Evolutionary conservation across 2,329 filamentous ascomycete genomes (phyloP).

Genomic region (Aureobasidium melanogenum): DNA sequence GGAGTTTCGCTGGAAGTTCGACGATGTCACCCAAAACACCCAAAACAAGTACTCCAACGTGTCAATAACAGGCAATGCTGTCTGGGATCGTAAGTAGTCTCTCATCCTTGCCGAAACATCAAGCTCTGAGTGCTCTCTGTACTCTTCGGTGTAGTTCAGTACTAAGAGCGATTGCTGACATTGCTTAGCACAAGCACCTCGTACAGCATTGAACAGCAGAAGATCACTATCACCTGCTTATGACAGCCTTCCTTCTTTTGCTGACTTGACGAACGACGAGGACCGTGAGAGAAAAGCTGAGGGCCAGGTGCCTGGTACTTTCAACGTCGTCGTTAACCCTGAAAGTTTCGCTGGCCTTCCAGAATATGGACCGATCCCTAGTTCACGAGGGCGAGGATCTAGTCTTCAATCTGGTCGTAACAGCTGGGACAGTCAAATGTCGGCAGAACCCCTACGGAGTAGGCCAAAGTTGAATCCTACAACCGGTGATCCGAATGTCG

Average conservation of each 20-base stretch:
- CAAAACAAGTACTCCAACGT: slow-evolving; percentile 33
- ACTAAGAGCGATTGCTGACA: not conserved
- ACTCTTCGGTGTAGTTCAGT: not conserved
- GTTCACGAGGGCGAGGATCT: not conserved
- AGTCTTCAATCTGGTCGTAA: not conserved
- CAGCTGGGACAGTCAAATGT: not conserved
- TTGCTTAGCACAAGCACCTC: slow-evolving; percentile 5
- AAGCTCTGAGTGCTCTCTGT: not conserved
- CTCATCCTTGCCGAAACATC: not conserved
- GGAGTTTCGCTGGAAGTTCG: slow-evolving; percentile 40
- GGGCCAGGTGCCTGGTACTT: slow-evolving; percentile 43
- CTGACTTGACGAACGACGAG: slow-evolving; percentile 45
- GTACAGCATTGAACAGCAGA: not conserved
- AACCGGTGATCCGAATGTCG: slow-evolving; percentile 37
- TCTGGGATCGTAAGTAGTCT: slow-evolving; percentile 47
- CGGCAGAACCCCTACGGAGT: slow-evolving; percentile 16
- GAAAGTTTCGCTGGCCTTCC: slow-evolving; percentile 45
- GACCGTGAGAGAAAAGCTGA: slow-evolving; percentile 50
- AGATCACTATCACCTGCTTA: slow-evolving; percentile 17
- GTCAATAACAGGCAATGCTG: slow-evolving; percentile 40
- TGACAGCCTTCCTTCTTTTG: slow-evolving; percentile 47
- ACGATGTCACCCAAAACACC: slow-evolving; percentile 26
- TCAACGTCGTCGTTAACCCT: slow-evolving; percentile 46
- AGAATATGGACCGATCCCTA: slow-evolving; percentile 33
- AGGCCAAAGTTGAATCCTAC: slow-evolving; percentile 4